Evolutionary conservation across 2,329 filamentous ascomycete species (phyloP), one percentile per base, ranked within the genome.

Genomic region (Cladosporium sp.): DNA sequence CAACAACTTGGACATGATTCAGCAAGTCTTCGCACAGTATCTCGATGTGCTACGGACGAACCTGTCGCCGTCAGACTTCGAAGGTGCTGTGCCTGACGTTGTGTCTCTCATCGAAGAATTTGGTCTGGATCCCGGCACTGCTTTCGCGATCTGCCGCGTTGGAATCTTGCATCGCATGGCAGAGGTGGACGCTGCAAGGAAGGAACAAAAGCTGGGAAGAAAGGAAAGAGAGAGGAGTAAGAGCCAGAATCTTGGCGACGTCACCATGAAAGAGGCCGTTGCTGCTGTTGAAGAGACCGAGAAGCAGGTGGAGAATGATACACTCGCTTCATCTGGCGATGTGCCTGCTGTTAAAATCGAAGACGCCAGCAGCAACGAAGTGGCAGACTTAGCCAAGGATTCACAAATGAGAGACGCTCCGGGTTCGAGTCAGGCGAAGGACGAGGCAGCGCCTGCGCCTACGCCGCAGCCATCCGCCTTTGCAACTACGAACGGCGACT

Each of bases 1-100:
- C 2, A 92, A 92, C 60, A 89, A 97, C 69, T 86, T 96, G 61
- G 95, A 99, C 75, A 93, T 97, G 75, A 90, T 96, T 23, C 92
- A 97, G 70, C 87, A 91, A 66, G 89, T 93, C 10, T 84, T 98
- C 26, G 86, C 88, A 26, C 93, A 97, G 73, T 99, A 96, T 74
- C 84, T 98, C 21, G 95, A 98, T 72, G 85, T 97, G 7, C 84
- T 99, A 34, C 90, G 91, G 74, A 91, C 87, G 75, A 96, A 93
- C 73, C 79, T 97, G 32, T 84, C 89, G 0, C 83, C 88, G 0
- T 86, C 89, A 43, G 87, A 93, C 23, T 98, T 97, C 67, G 91
- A 96, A 72, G 80, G 82, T 2, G 84, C 90, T 21, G 88, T 98
- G 6, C 95, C 95, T 1, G 86, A 88, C 32, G 86, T 97, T 49